Base-by-base conservation (phyloP, 2,329 filamentous ascomycete genomes). In the Trichophyton benhamiae region DNA sequence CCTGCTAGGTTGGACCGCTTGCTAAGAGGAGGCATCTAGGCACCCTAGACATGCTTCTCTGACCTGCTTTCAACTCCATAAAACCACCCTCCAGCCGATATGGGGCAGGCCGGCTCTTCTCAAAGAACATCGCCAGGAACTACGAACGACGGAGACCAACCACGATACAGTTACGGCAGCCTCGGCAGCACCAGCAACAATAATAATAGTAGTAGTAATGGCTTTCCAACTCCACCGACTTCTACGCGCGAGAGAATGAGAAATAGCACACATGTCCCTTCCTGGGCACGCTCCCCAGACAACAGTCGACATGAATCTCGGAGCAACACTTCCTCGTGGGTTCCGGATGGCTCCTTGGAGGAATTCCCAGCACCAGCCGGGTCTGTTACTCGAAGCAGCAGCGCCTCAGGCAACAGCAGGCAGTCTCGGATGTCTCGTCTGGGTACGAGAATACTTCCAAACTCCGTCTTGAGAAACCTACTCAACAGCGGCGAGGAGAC, bases 401-500 rank as follows among this genome's bases (percentile, higher is more conserved):
- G 65, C 66, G 71, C 62, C 67, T 76, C 68, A 63, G 70, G 72
- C 59, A 68, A 72, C 38, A 72, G 75, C 65, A 72, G 76, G 62
- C 76, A 75, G 63, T 78, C 77, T 3, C 73, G 76, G 13, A 77
- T 80, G 73, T 79, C 77, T 59, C 71, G 78, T 44, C 67, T 80
- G 49, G 76, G 77, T 13, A 78, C 77, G 20, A 72, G 77, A 63
- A 72, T 80, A 30, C 65, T 79, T n/a, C 77, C 78, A 41, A 76
- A 77, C 61, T 74, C 74, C 11, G 75, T 77, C 15, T 74, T 75
- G 27, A 72, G 76, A 60, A 74, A 74, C 3, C 68, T 78, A 33
- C 68, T 77, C 7, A 77, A 68, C 62, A 78, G 76, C 61, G 73
- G 76, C 63, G 76, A 78, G 63, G 76, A 78, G 64, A 77, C 76